Evolutionary conservation across 2,329 filamentous ascomycete species (phyloP).

Genomic region (Ophidiomyces ophidiicola): DNA sequence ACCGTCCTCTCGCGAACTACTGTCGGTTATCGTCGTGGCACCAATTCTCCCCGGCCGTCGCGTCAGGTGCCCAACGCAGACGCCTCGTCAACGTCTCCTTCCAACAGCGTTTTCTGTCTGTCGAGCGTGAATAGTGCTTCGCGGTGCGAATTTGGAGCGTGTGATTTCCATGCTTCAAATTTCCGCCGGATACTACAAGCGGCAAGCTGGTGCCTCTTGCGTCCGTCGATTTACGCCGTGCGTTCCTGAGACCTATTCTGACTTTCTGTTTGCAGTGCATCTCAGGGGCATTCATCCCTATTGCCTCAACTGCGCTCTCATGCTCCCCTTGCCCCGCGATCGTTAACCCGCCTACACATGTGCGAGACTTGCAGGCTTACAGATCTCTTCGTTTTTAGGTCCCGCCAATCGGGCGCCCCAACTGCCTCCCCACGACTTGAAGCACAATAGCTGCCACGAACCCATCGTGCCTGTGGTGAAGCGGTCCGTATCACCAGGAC

Average conservation of each 20-base stretch:
- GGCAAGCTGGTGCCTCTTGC: slow-evolving; percentile 39
- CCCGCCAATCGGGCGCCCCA: slow-evolving; percentile 28
- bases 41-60: slow-evolving; percentile 10
- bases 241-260: too few species aligned
- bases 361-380: slow-evolving; percentile 25
- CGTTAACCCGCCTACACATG: slow-evolving; percentile 9
- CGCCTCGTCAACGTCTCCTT: slow-evolving; percentile 7
- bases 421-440: slow-evolving; percentile 23
- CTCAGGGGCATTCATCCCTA: too few species aligned
- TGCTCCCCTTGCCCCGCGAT: slow-evolving; percentile 5
- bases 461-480: slow-evolving; percentile 24
- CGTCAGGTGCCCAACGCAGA: slow-evolving; percentile 12
- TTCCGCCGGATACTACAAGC: slow-evolving; percentile 35
- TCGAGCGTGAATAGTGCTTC: slow-evolving; percentile 1
- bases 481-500: slow-evolving; percentile 27
- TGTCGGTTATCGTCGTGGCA: slow-evolving; percentile 10
- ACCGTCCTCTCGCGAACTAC: too few species aligned
- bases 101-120: slow-evolving; percentile 4
- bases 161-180: slow-evolving; percentile 36
- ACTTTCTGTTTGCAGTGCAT: too few species aligned
- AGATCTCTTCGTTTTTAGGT: slow-evolving; percentile 27
- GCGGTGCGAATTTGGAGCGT: slow-evolving; percentile 14
- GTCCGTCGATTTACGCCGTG: too few species aligned
- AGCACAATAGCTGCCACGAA: slow-evolving; percentile 21
- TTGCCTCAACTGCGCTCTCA: too few species aligned